Evolutionary conservation across 2,329 filamentous ascomycete species (phyloP), one percentile per base, ranked within the genome.

Genomic region (Meredithiella fracta): DNA sequence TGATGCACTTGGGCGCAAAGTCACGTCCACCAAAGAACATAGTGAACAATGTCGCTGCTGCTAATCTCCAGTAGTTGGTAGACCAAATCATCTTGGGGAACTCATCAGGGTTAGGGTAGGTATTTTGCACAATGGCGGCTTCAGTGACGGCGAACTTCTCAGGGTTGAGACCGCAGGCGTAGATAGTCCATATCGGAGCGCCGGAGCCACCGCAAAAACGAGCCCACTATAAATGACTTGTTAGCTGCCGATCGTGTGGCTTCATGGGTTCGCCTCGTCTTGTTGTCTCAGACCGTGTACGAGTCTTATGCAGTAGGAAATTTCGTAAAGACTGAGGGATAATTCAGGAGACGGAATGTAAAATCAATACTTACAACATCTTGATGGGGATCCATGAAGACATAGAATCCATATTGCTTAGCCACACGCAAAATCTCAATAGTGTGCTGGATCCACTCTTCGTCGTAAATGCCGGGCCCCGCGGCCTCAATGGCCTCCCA

Each of bases 21-120:
- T 94, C 87, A 60, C 75, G 80, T 37, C 92, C 92, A 7, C 78
- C 90, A 67, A 94, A 98, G 71, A 95, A 98, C 53, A 97, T 71
- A 0, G 91, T 95, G 66, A 96, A 97, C 62, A 97, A 88, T 49
- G 88, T 90, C 61, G 90, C 87, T 52, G 84, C 86, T 2, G 85
- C 90, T 52, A 97, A 74, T 23, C 92, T 80, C 60, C 81, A 85
- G 68, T 98, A 98, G 66, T 98, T 98, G 53, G 94, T 97, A 15
- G 91, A 89, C 92, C 92, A 98, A 58, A 97, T 91, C 94, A 98
- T 98, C 71, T 96, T 97, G 23, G 92, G 92, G 62, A 91, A 98
- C 1, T 83, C 77, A 25, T 82, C 82, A 7, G 90, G 88, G 20
- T 94, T 78, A 8, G 86, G 82, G 65, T 87, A 96, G 1, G 86